These are phyloP conservation scores for Triangularia verruculosa DNA, from an alignment of 2,329 filamentous ascomycete species.

Conservation along the genomic window DNA sequence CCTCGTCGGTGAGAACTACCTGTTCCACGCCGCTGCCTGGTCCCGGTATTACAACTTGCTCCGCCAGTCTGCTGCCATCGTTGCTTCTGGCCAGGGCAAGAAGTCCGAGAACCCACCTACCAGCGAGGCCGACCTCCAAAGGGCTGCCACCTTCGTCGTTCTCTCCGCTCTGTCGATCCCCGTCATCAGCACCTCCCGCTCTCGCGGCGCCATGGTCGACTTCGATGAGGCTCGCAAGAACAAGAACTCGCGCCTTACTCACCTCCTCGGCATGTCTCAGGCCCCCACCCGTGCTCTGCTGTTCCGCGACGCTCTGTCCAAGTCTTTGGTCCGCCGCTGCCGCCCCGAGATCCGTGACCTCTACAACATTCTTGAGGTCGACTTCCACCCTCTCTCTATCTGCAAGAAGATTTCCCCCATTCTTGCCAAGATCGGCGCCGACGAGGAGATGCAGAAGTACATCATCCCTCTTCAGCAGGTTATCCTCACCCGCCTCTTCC, in stretches of 20 bases:
- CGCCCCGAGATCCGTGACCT: constrained; percentile 93
- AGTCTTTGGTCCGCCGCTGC: constrained; percentile 88
- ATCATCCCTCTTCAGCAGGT: constrained; percentile 95
- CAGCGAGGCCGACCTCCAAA: constrained; percentile 85
- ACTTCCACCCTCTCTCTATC: constrained; percentile 97
- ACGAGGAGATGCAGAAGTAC: constrained; percentile 96
- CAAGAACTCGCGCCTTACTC: constrained; percentile 96
- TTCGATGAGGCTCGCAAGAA: constrained; percentile 97
- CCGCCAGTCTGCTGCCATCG: constrained; percentile 79
- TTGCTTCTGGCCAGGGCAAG: constrained; percentile 80
- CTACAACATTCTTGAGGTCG: constrained; percentile 98
- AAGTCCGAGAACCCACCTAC: constrained; percentile 94
- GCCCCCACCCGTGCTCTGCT: constrained; percentile 84
- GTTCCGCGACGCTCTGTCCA: constrained; percentile 94
- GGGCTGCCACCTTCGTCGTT: constrained; percentile 92
- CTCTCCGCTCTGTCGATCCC: constrained; percentile 95
- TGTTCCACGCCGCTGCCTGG: constrained; percentile 98
- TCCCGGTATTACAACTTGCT: constrained; percentile 96
- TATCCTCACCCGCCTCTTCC: constrained; percentile 95
- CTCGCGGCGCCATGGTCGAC: constrained; percentile 91
- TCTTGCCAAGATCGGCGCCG: constrained; percentile 84
- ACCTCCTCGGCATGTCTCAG: constrained; percentile 88
- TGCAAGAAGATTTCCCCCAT: constrained; percentile 99
- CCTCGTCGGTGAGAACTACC: constrained; percentile 97
- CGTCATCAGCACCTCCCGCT: constrained; percentile 97